Conservation (phyloP, 805 yeast species). For the Candida peoriensis region DNA sequence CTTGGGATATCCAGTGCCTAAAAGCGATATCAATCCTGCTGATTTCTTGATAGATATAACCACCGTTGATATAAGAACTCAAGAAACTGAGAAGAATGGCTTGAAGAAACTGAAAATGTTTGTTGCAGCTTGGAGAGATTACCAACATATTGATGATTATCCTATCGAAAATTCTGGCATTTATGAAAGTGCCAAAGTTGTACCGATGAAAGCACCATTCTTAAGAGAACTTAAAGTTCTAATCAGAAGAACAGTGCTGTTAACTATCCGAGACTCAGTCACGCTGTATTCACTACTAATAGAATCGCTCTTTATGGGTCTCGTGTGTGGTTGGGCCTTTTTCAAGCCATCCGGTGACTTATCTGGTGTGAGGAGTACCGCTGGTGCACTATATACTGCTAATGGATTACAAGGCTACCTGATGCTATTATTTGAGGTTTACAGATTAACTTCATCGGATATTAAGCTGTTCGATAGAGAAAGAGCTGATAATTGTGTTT, state of each 20-base stretch:
- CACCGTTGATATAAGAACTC: conserved; percentile 40
- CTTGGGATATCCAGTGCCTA: conserved; percentile 37
- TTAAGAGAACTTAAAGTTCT: conserved; percentile 37
- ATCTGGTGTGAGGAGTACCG: conserved; percentile 58
- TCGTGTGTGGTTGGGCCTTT: conserved; percentile 70
- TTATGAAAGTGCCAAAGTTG: background rate
- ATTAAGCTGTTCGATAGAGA: conserved; percentile 63
- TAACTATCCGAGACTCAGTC: conserved; percentile 42
- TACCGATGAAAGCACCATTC: conserved; percentile 34
- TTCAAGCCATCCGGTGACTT: conserved; percentile 53
- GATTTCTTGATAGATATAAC: conserved; percentile 46
- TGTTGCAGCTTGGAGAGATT: conserved; percentile 29
- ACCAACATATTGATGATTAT: conserved; percentile 2
- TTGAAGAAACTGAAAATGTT: conserved; percentile 27
- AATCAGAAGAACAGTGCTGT: conserved; percentile 32
- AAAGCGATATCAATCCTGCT: conserved; percentile 46
- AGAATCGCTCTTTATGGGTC: conserved; percentile 21
- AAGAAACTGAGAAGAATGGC: conserved; percentile 30
- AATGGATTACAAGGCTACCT: conserved; percentile 53
- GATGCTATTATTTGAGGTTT: conserved; percentile 52
- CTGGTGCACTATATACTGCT: conserved; percentile 48
- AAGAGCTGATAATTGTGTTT: conserved; percentile 61
- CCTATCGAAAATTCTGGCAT: background rate
- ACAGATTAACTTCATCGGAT: conserved; percentile 51
- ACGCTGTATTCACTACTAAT: conserved; percentile 26